A percentile compares a stretch with the other conserved stretches of the same genome.
These are phyloP conservation scores for Penstemon davidsonii DNA, from an alignment of 257 asterid genomes.

Conservation along the genomic window DNA sequence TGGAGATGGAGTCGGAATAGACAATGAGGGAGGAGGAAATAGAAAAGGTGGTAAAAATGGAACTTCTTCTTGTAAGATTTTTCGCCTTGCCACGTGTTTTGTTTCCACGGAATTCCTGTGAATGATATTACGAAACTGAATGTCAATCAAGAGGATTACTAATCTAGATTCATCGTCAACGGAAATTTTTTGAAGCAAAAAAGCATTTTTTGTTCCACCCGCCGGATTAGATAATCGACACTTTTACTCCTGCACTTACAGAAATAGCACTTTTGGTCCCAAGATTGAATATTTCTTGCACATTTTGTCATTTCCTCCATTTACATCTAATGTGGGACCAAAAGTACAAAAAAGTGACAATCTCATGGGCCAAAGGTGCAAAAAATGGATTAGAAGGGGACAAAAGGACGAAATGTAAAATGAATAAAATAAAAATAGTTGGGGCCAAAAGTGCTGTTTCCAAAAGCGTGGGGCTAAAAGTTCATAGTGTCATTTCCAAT, in stretches of 20 bases:
- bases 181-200: background rate
- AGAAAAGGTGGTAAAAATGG: slow-evolving; percentile 6
- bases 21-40: slow-evolving; percentile 2
- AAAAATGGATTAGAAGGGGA: background rate
- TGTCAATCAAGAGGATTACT: background rate
- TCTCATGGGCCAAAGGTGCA: background rate
- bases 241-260: background rate
- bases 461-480: too few species aligned
- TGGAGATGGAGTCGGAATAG: background rate
- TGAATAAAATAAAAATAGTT: background rate
- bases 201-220: background rate
- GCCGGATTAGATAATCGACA: background rate
- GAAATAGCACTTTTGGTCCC: too few species aligned
- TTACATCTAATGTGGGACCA: background rate
- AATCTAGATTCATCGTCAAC: background rate
- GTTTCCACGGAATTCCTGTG: slow-evolving; percentile 45
- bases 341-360: background rate
- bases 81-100: slow-evolving; percentile 33
- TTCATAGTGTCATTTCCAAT: too few species aligned
- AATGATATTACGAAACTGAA: slow-evolving; percentile 17
- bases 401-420: background rate
- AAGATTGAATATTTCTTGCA: background rate
- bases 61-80: slow-evolving; percentile 39
- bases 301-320: background rate
- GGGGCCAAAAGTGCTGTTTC: too few species aligned